Conservation (phyloP, 805 yeast genomes). For the Wickerhamomyces mucosus region DNA sequence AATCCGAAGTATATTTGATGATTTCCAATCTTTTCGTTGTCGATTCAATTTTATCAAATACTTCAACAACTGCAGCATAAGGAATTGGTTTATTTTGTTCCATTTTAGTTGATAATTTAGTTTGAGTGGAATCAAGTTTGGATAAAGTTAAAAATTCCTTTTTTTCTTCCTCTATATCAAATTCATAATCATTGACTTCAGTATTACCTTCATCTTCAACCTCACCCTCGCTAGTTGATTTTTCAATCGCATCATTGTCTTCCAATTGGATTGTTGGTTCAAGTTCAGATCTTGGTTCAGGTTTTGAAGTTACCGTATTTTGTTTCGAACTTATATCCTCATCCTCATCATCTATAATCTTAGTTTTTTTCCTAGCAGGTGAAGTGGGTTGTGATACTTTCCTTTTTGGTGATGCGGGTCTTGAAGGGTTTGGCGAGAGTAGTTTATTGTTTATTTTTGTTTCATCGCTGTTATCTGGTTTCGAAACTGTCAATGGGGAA, state of each 20-base stretch:
- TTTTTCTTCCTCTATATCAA: constrained; percentile 4
- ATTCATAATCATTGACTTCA: neutral
- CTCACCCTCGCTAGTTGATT: neutral
- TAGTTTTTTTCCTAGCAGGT: neutral
- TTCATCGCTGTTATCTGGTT: neutral
- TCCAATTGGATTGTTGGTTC: neutral
- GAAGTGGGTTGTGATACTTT: neutral
- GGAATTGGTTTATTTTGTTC: constrained; percentile 19
- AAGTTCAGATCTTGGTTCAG: neutral
- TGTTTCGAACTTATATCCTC: neutral
- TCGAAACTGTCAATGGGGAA: neutral
- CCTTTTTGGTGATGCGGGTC: constrained; percentile 1
- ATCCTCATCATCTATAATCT: neutral
- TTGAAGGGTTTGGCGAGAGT: neutral
- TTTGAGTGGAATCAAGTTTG: constrained; percentile 4
- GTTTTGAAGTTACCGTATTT: neutral
- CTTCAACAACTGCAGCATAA: constrained; percentile 36
- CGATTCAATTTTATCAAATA: constrained; percentile 69
- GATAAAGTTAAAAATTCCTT: constrained; percentile 11
- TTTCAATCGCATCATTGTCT: neutral
- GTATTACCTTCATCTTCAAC: neutral
- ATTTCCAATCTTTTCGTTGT: constrained; percentile 82
- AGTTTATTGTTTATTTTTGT: neutral
- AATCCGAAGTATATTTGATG: constrained; percentile 62
- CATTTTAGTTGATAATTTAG: constrained; percentile 3